Evolutionary conservation across 331 rosid genomes (phyloP), one percentile per base, ranked within the genome.

Genomic region (Dryas integrifolia): DNA sequence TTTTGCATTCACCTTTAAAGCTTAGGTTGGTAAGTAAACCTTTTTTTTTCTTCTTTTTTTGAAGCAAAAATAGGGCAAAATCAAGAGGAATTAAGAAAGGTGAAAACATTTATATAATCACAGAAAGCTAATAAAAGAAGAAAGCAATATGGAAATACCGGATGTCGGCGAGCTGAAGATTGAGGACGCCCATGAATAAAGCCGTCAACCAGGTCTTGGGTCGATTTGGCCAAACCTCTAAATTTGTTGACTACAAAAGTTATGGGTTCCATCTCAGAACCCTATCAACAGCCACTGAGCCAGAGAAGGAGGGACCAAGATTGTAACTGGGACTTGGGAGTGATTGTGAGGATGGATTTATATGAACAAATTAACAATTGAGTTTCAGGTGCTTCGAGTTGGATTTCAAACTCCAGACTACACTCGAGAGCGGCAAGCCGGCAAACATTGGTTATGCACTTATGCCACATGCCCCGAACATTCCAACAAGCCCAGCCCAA

Each of bases 251-350:
- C 58, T 30, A 81, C 85, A 12, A 30, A 65, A 8, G 79, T 79
- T 9, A 81, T 43, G 60, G 88, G 77, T 51, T 89, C 97, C 98
- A 91, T 93, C 56, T 69, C 60, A 50, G 65, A 69, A 70, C 59
- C 62, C 67, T 58, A 21, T 5, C 14, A 35, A 64, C 46, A 48
- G n/a, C 11, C 26, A 10, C 30, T 3, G 72, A 62, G 49, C 8
- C 16, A 16, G 73, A 41, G 18, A 9, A 16, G 21, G 38, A 16
- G 6, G 3, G 21, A 26, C 7, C 12, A 71, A n/a, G 9, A 57
- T 0, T 56, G 8, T 30, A 30, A 13, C 2, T 59, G 16, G 53
- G n/a, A 5, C 8, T 26, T 57, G 57, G 6, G 21, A 14, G 2
- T 51, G 58, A 30, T 30, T 30, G 35, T 2, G 35, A 1, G 35